These are phyloP conservation scores for Chrysanthemum makinoi DNA, from an alignment of 129 eudicot genomes.

Conservation along the genomic window DNA sequence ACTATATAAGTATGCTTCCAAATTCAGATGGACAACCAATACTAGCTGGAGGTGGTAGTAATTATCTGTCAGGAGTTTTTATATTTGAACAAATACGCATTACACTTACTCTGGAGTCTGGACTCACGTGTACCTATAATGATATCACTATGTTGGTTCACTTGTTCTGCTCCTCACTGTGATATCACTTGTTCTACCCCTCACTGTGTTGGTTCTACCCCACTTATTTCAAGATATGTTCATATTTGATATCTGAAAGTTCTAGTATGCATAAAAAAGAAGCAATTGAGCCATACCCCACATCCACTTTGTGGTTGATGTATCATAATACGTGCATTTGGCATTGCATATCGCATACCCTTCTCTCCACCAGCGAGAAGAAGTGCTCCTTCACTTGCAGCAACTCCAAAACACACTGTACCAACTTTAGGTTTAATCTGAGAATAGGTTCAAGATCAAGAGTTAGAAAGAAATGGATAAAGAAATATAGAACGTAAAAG, in stretches of 20 bases:
- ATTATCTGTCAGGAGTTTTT: background rate
- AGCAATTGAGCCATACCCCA: conserved; percentile 63
- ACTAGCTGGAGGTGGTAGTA: background rate
- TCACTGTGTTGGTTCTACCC: conserved; percentile 12
- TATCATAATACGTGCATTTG: conserved; percentile 95
- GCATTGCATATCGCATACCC: conserved; percentile 98
- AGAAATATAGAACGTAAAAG: background rate
- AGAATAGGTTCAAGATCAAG: background rate
- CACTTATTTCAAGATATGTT: background rate
- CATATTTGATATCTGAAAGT: background rate
- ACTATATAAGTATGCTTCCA: background rate
- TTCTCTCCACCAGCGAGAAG: conserved; percentile 98
- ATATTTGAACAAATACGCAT: background rate
- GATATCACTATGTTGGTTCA: background rate
- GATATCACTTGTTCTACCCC: no score
- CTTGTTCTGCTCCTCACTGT: no score
- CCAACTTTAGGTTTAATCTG: conserved; percentile 99
- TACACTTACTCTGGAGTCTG: background rate
- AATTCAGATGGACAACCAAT: conserved; percentile 4
- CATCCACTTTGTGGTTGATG: conserved; percentile 89
- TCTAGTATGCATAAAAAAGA: conserved; percentile 2
- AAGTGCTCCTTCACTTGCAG: conserved; percentile 89
- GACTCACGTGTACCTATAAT: background rate
- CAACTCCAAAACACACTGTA: conserved; percentile 89
- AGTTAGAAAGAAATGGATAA: background rate